Conservation (phyloP, 306 rosid genomes). For the Inga laurina region DNA sequence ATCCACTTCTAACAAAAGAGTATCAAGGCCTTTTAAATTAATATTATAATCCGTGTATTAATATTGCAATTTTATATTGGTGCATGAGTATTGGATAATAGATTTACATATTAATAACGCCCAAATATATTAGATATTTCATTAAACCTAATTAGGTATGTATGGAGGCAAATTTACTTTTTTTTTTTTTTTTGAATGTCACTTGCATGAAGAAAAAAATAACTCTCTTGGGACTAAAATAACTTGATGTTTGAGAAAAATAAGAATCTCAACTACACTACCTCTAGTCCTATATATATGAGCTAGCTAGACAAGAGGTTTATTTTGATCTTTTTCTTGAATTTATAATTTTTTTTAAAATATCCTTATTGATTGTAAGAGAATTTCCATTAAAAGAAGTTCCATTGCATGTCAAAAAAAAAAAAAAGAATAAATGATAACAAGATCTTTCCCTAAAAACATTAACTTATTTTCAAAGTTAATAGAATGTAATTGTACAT, state of each 20-base stretch:
- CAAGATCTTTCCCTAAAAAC: neutral
- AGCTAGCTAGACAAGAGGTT: too few species aligned
- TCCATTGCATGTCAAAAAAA: neutral
- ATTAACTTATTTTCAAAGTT: neutral
- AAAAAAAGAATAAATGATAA: neutral
- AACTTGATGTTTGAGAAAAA: too few species aligned
- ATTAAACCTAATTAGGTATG: too few species aligned
- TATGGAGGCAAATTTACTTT: too few species aligned
- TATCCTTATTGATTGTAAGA: too few species aligned
- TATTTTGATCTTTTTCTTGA: too few species aligned
- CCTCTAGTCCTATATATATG: too few species aligned
- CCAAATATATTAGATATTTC: too few species aligned
- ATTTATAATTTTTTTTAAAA: too few species aligned
- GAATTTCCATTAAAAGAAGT: too few species aligned
- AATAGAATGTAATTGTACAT: neutral
- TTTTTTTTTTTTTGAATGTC: too few species aligned
- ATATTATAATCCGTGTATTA: neutral
- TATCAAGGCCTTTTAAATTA: neutral
- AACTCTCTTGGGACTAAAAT: neutral
- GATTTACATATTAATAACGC: neutral
- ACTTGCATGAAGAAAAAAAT: neutral
- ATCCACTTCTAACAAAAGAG: neutral
- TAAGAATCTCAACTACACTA: neutral
- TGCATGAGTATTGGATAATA: neutral
- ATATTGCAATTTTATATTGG: neutral